phyloP scores from a whole-genome alignment of 1,284 basidiomycete genomes.

The Ceratobasidium papillatum region DNA sequence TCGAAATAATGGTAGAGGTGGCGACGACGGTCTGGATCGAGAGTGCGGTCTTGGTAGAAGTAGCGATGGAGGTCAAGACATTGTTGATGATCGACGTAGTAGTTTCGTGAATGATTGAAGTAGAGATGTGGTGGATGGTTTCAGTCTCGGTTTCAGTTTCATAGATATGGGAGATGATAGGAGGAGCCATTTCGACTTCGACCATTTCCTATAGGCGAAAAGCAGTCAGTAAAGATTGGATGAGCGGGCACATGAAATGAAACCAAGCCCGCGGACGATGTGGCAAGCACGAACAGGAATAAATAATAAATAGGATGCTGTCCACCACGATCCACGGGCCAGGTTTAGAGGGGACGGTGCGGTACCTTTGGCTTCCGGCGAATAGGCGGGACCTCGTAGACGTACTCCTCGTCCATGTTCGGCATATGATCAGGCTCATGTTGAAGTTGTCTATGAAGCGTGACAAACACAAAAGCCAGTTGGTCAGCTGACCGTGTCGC shows the following conservation, averaged over 20 bases:
- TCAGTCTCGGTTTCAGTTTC: constrained; percentile 30
- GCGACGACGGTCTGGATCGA: constrained; percentile 62
- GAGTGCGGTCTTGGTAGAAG: constrained; percentile 62
- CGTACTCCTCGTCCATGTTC: constrained; percentile 77
- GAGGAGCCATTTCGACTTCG: constrained; percentile 11
- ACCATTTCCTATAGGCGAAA: constrained; percentile 28
- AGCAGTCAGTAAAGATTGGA: constrained; percentile 12
- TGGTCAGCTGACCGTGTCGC: constrained; percentile 21
- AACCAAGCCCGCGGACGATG: constrained; percentile 37
- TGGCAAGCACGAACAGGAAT: constrained; percentile 41
- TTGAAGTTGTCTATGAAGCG: constrained; percentile 64
- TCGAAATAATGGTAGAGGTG: constrained; percentile 67
- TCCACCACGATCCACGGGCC: constrained; percentile 51
- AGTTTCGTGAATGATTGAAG: constrained; percentile 48
- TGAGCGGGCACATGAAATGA: constrained; percentile 21
- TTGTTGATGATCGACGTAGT: constrained; percentile 44
- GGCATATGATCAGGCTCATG: constrained; percentile 61
- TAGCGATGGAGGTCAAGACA: constrained; percentile 68
- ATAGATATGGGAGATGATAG: constrained; percentile 34
- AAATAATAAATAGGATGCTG: constrained; percentile 41
- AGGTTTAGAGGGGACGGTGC: constrained; percentile 50
- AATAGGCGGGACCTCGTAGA: constrained; percentile 59
- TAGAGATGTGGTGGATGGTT: constrained; percentile 49
- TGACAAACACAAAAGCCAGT: constrained; percentile 31
- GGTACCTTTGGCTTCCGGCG: constrained; percentile 59